Base-by-base conservation (phyloP, 805 yeast species). In the Dipodascopsis uninucleata region DNA sequence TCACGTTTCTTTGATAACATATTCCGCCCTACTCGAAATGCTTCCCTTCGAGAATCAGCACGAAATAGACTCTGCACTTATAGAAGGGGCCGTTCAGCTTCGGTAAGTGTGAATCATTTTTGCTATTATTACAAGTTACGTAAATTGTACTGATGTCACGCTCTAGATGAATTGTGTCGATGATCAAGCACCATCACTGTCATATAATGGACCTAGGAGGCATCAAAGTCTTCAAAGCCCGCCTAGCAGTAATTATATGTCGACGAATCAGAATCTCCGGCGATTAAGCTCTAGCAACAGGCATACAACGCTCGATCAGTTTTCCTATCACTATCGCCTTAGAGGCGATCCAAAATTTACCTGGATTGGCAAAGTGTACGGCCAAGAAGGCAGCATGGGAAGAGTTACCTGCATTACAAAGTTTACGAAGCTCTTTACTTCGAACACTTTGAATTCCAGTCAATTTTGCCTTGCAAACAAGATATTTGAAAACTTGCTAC, bases 321-420 rank as follows among this genome's bases (percentile, higher is more conserved):
- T n/a, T 14, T 10, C 6, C 12, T 34, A 41, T n/a, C 23, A 20
- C 24, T 41, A 34, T 29, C 28, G 29, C 21, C 18, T 34, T 14
- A 26, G 40, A n/a, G 21, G 9, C 10, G 18, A n/a, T 12, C 22
- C 28, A 4, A 5, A 22, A 8, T 41, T 41, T 18, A 35, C 40
- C 7, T 41, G 45, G 45, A 34, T 41, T 6, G 45, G 45, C n/a
- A 41, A 41, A 20, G 33, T 41, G 3, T 41, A 63, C 3, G 95
- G 95, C 0, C 67, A 88, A 40, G 65, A 69, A 20, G 94, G 95
- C 5, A 82, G 86, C 58, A 75, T 82, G 1, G 96, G 88, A 39
- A 52, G 79, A 52, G 96, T 96, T 0, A 96, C 95, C 1, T 78
- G 93, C 1, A 57, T 82, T n/a, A 37, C 47, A 10, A 43, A 39